Conservation (phyloP, 805 yeast species). For the Hanseniaspora vineae region DNA sequence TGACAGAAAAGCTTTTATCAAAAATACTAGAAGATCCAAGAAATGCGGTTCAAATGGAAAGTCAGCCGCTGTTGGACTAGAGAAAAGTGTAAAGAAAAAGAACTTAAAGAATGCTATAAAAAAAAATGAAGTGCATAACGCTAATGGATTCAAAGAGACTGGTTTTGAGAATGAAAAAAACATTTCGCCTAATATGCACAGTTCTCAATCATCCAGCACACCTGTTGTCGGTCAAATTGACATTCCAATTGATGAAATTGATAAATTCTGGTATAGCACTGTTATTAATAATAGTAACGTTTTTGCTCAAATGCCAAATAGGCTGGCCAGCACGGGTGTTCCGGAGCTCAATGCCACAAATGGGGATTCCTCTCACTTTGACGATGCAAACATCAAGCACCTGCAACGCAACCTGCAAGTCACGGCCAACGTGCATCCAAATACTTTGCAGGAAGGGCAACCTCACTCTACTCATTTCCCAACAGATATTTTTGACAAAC, state of each 20-base stretch:
- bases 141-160: no score
- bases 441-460: no score
- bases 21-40: not conserved
- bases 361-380: not conserved
- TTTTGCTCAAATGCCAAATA: not conserved
- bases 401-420: not conserved
- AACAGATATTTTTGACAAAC: no score
- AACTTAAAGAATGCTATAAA: no score
- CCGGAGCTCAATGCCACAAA: not conserved
- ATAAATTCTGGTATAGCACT: constrained; percentile 7
- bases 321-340: not conserved
- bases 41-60: not conserved
- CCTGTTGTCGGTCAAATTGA: not conserved
- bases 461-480: not conserved
- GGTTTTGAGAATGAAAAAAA: not conserved
- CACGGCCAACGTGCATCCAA: not conserved
- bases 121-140: no score
- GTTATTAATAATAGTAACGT: not conserved
- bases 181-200: not conserved
- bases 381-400: not conserved
- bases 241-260: constrained; percentile 8
- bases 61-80: not conserved
- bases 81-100: no score
- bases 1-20: not conserved
- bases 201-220: not conserved